phyloP scores from a whole-genome alignment of 1,139 yeast species.

The Hemisphaericaspora xylanilytica region DNA sequence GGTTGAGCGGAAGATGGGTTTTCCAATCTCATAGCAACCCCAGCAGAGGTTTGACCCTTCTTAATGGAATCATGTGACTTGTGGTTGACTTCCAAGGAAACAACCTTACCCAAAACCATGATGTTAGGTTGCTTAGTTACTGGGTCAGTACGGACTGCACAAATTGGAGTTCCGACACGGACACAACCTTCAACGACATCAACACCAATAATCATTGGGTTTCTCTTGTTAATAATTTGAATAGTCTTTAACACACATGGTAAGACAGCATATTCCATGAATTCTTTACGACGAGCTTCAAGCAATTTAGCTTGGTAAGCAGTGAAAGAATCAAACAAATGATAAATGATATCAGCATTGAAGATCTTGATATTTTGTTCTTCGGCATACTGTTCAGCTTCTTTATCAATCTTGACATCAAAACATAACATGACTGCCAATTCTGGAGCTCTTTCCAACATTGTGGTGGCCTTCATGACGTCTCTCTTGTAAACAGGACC shows the following conservation, averaged over 20 bases:
- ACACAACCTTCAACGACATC: slow-evolving; percentile 91
- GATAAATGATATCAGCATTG: slow-evolving; percentile 95
- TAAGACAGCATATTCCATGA: slow-evolving; percentile 84
- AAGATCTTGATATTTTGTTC: slow-evolving; percentile 90
- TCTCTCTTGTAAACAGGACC: slow-evolving; percentile 98
- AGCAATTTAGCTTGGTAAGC: slow-evolving; percentile 85
- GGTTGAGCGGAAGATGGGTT: slow-evolving; percentile 92
- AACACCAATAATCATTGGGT: slow-evolving; percentile 99
- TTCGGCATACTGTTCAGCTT: slow-evolving; percentile 95
- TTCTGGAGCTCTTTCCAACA: slow-evolving; percentile 96
- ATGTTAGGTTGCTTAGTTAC: slow-evolving; percentile 71
- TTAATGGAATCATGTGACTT: slow-evolving; percentile 74
- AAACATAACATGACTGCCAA: slow-evolving; percentile 96
- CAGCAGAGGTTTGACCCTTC: slow-evolving; percentile 95
- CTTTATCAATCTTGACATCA: slow-evolving; percentile 95
- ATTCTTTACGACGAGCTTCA: slow-evolving; percentile 88
- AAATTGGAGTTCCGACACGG: slow-evolving; percentile 90
- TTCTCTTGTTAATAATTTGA: slow-evolving; percentile 96
- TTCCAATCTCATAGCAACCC: slow-evolving; percentile 97
- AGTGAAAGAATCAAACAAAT: slow-evolving; percentile 90
- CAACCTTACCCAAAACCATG: slow-evolving; percentile 79
- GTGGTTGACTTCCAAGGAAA: slow-evolving; percentile 91
- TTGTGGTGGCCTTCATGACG: slow-evolving; percentile 94
- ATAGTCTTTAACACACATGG: slow-evolving; percentile 94
- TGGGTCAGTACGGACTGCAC: slow-evolving; percentile 90